Evolutionary conservation across 1,284 basidiomycete genomes (phyloP), one percentile per base, ranked within the genome.

Genomic region (Gymnopus androsaceus): DNA sequence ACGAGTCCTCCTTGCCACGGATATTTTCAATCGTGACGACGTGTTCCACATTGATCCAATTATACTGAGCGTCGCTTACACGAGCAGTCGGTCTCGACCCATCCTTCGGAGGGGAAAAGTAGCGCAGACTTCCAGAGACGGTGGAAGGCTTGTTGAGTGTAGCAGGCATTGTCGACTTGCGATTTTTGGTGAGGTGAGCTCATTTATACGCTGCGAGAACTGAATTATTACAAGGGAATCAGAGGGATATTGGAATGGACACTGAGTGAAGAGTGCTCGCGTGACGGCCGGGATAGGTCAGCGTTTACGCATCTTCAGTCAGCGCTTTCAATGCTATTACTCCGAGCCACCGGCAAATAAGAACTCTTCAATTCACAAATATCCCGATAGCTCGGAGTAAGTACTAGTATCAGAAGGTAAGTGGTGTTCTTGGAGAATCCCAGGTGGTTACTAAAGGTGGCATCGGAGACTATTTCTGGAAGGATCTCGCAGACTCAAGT

Each of bases 1-100:
- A 73, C 1, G 67, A 54, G 55, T 67, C 64, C 61, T 80, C 76
- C 51, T 73, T 75, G 1, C 78, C 80, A 14, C 80, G 74, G 38
- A 80, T 49, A 59, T 83, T 66, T 48, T 73, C 64, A 17, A 75
- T 64, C 14, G 51, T 17, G 11, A 55, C 25, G 15, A 41, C n/a
- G 30, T 55, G 57, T 33, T 59, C 25, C 17, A 14, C 54, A 33
- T 25, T 37, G 15, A 21, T 44, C 57, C 57, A 59, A 31, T 59
- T 59, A 19, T 41, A 44, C 5, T 49, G 47, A 37, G 45, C 44
- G n/a, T 55, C 49, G 14, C 53, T 59, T 30, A 59, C 50, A 17
- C 44, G 49, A 1, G 38, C 44, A 33, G 52, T 52, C 6, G 57
- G 57, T 41, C 54, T 49, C 3, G 53, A 55, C n/a, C 57, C 54